A percentile compares a stretch with the other conserved stretches of the same genome.
phyloP scores from a whole-genome alignment of 2,329 filamentous ascomycete species.

The Ophiocordyceps unilateralis region DNA sequence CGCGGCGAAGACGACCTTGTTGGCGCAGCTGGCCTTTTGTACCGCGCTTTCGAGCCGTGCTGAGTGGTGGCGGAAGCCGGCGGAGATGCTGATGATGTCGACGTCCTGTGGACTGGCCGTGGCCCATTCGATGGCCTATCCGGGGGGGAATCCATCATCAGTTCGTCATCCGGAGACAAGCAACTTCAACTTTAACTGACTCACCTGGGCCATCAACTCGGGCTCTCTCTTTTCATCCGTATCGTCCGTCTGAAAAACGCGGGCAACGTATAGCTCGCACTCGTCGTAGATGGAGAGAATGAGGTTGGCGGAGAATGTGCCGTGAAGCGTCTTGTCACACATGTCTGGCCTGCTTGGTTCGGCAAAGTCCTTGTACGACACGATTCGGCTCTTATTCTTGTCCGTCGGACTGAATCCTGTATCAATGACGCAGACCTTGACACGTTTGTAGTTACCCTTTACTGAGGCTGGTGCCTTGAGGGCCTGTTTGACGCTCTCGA shows the following conservation, averaged over 20 bases:
- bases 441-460: neutral
- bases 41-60: neutral
- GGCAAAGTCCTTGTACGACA: neutral
- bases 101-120: neutral
- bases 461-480: neutral
- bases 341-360: neutral
- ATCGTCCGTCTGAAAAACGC: neutral
- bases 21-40: neutral
- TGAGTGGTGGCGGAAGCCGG: neutral
- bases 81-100: conserved; percentile 1
- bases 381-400: neutral
- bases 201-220: neutral
- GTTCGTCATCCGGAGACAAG: no score
- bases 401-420: neutral
- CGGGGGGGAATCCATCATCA: no score
- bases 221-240: neutral
- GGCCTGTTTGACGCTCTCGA: neutral
- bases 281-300: neutral
- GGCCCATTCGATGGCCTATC: neutral
- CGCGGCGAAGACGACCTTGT: conserved; percentile 1
- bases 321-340: neutral
- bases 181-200: no score
- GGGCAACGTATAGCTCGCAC: neutral
- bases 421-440: conserved; percentile 1
- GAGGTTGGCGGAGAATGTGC: neutral